These are phyloP conservation scores for Suhomyces ambrosiae DNA, from an alignment of 1,139 yeast genomes.

Conservation along the genomic window DNA sequence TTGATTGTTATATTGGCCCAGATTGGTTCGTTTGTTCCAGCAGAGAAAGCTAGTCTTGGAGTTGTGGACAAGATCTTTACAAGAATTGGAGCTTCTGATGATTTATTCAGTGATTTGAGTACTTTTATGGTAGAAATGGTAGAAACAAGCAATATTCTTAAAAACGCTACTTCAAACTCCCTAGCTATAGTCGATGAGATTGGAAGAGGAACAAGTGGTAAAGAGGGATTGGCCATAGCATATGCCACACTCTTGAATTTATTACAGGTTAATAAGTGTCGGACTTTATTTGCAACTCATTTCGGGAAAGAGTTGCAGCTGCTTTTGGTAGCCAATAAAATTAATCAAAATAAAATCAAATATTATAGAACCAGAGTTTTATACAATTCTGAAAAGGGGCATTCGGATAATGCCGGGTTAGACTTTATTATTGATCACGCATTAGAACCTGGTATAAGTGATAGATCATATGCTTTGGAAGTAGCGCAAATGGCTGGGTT, in stretches of 20 bases:
- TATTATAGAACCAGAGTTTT: conserved; percentile 56
- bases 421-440: conserved; percentile 59
- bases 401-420: conserved; percentile 7
- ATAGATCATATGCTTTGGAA: conserved; percentile 78
- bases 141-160: conserved; percentile 82
- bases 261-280: conserved; percentile 57
- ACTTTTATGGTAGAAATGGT: conserved; percentile 98
- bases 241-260: conserved; percentile 73
- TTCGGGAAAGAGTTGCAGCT: conserved; percentile 69
- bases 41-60: conserved; percentile 68
- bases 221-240: conserved; percentile 90
- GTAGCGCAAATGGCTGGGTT: conserved; percentile 87
- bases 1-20: conserved; percentile 83
- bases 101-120: conserved; percentile 79
- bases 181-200: conserved; percentile 91
- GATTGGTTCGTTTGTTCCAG: conserved; percentile 89
- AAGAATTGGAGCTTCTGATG: conserved; percentile 91
- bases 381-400: conserved; percentile 12
- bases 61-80: conserved; percentile 86
- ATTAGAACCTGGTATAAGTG: conserved; percentile 70
- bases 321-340: conserved; percentile 25
- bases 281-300: conserved; percentile 92
- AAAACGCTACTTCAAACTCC: conserved; percentile 74
- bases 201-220: conserved; percentile 93
- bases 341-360: conserved; percentile 37